Percentiles rank a stretch among this genome's conserved stretches.
Evolutionary conservation across 2,329 filamentous ascomycete genomes (phyloP).

Genomic region (Xylaria sp.): DNA sequence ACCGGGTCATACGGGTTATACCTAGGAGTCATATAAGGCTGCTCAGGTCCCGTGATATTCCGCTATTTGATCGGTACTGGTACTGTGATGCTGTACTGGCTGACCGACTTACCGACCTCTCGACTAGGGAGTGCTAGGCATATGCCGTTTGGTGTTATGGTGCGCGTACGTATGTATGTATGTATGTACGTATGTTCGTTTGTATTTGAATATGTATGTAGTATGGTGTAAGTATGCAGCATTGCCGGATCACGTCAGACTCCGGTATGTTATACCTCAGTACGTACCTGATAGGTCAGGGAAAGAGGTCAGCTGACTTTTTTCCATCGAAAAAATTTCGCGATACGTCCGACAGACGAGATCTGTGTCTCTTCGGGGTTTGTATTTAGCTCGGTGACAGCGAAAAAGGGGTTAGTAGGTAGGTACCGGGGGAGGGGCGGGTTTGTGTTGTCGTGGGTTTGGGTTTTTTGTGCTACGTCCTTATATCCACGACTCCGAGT

Average conservation of each 20-base stretch:
- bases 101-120: too few species aligned
- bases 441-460: not conserved
- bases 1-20: too few species aligned
- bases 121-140: too few species aligned
- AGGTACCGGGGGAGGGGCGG: not conserved
- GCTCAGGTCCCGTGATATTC: not conserved
- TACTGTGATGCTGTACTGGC: too few species aligned
- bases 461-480: not conserved
- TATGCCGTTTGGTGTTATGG: not conserved
- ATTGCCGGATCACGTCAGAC: slow-evolving; percentile 25
- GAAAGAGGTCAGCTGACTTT: slow-evolving; percentile 26
- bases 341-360: slow-evolving; percentile 21
- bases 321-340: not conserved
- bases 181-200: not conserved
- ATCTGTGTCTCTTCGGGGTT: not conserved
- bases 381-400: slow-evolving; percentile 15
- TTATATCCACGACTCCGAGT: not conserved
- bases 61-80: too few species aligned
- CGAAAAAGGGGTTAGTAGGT: too few species aligned
- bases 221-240: not conserved
- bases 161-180: not conserved
- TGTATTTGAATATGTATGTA: not conserved
- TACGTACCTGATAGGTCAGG: slow-evolving; percentile 16
- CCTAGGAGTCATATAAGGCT: too few species aligned
- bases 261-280: not conserved